Evolutionary conservation across 75 land plant genomes (phyloP).

Genomic region (Sequoiadendron giganteum): DNA sequence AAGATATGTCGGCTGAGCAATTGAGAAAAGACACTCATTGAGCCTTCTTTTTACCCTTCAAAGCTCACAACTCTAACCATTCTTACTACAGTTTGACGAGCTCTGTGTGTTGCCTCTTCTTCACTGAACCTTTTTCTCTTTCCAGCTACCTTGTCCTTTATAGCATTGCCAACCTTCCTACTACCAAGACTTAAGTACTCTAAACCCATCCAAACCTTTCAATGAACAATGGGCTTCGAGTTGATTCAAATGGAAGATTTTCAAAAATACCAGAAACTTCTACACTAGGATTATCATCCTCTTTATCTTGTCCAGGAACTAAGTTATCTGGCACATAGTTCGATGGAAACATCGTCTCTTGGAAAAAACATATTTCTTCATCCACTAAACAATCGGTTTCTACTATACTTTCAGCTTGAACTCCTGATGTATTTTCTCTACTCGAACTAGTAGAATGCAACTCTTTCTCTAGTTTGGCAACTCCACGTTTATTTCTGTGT

Average conservation of each 20-base stretch:
- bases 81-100: no score
- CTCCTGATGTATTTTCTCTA: conserved; percentile 16
- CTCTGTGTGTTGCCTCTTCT: no score
- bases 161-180: conserved; percentile 22
- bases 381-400: conserved; percentile 29
- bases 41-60: no score
- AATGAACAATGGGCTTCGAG: conserved; percentile 49
- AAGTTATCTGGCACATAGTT: conserved; percentile 81
- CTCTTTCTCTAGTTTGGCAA: conserved; percentile 35
- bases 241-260: conserved; percentile 35
- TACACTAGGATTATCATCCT: conserved; percentile 22
- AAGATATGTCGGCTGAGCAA: no score
- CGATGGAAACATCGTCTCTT: conserved; percentile 57
- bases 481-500: conserved; percentile 47
- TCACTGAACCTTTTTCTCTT: no score
- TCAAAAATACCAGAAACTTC: conserved; percentile 56
- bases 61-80: no score
- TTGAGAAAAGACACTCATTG: no score
- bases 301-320: conserved; percentile 19
- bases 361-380: conserved; percentile 54
- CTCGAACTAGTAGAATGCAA: conserved; percentile 7
- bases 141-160: conserved; percentile 14
- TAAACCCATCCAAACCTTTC: conserved; percentile 65
- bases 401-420: conserved; percentile 16
- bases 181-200: conserved; percentile 42